phyloP scores from a whole-genome alignment of 257 asterid species.

The Plantago elongata region DNA sequence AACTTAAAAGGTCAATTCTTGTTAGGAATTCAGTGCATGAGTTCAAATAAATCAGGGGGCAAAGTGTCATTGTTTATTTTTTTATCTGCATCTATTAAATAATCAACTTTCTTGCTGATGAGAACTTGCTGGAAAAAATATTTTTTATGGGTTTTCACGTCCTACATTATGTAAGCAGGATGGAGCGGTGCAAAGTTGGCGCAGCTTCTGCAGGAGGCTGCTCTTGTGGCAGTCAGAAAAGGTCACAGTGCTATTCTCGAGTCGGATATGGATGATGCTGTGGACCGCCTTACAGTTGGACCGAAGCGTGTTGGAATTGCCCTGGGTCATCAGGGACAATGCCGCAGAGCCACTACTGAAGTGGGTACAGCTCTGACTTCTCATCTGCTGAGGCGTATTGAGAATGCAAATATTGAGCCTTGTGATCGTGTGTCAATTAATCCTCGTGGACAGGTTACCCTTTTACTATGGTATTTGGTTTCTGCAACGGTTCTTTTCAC shows the following conservation, averaged over 20 bases:
- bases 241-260: constrained; percentile 69
- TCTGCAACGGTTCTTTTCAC: too few relatives aligned
- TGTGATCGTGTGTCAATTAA: constrained; percentile 90
- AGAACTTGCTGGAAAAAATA: constrained; percentile 1
- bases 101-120: not conserved
- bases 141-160: constrained; percentile 11
- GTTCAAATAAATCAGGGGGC: too few relatives aligned
- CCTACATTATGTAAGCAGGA: constrained; percentile 43
- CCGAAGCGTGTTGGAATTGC: constrained; percentile 73
- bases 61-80: too few relatives aligned
- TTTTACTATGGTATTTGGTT: not conserved
- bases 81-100: too few relatives aligned
- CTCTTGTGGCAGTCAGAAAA: constrained; percentile 96
- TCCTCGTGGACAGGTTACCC: constrained; percentile 88
- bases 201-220: constrained; percentile 97
- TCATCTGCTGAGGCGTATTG: constrained; percentile 69
- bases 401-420: constrained; percentile 76
- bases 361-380: constrained; percentile 86
- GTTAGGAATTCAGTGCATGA: too few relatives aligned
- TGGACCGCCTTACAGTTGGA: constrained; percentile 94
- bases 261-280: constrained; percentile 93
- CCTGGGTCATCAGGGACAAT: constrained; percentile 90
- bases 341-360: constrained; percentile 84
- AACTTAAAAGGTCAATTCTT: too few relatives aligned
- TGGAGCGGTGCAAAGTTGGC: constrained; percentile 99